Evolutionary conservation across 257 asterid species (phyloP), one percentile per base, ranked within the genome.

Genomic region (Striga asiatica): DNA sequence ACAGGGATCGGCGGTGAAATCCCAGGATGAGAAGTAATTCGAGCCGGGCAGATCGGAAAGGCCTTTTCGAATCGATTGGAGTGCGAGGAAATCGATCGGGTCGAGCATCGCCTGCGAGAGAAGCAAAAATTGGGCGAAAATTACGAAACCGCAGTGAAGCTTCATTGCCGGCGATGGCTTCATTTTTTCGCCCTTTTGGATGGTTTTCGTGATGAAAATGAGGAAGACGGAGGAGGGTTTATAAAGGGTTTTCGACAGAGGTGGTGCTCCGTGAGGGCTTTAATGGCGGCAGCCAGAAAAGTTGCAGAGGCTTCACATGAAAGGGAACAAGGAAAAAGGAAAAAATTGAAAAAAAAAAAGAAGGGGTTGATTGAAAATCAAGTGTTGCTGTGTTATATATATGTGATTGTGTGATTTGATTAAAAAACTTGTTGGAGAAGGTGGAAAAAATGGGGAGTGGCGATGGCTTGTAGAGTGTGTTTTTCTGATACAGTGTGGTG

Each of bases 1-100:
- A 49, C 97, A 88, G 0, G 97, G 97, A 39, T 88, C 95, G 2
- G 95, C 74, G 23, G 97, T 88, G 70, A 88, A 88, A 68, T 88
- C 97, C 97, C 97, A 88, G 0, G 97, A 82, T 32, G 76, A 74
- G 11, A 88, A 77, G 19, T 67, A 88, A 48, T 74, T 77, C 0
- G 97, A 88, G 6, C 94, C 94, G 1, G 97, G 97, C 64, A 85
- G 57, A 77, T 88, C 97, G 64, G 27, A 54, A 42, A 50, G 28
- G 22, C 56, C 16, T 39, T 50, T 50, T 1, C 56, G 18, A 17
- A 50, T 27, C 39, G 56, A 71, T 52, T 92, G 98, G 23, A 92
- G 38, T 0, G 98, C 95, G 66, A 92, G 68, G 73, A 92, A 92
- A 78, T 92, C 98, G 32, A 71, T 53, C 0, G 98, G 95, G 81